A percentile compares a stretch with the other conserved stretches of the same genome.
Conservation (phyloP, 2,329 filamentous ascomycete species). For the Balansia obtecta region DNA sequence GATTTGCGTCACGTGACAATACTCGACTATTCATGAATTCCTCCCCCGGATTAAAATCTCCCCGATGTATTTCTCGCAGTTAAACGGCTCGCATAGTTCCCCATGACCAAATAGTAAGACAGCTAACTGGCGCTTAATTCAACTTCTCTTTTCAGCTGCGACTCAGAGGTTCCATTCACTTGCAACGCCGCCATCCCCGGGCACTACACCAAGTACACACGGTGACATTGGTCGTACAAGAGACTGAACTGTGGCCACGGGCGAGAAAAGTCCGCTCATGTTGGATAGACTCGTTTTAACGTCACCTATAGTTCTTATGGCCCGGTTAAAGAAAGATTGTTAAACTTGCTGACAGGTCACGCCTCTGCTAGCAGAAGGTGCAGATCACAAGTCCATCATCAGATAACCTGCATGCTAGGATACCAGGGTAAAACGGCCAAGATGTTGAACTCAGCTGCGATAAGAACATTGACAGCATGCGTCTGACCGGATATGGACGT, state of each 20-base stretch:
- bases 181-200: not conserved
- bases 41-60: constrained; percentile 8
- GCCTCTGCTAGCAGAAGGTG: no score
- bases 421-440: rapidly evolving
- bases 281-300: no score
- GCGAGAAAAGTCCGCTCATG: not conserved
- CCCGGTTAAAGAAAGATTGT: not conserved
- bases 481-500: constrained; percentile 11
- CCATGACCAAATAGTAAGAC: no score
- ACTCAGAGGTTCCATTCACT: constrained; percentile 7
- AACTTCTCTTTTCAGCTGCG: no score
- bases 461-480: constrained; percentile 8
- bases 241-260: not conserved
- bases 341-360: no score
- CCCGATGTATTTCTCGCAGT: no score
- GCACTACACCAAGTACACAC: no score
- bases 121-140: no score
- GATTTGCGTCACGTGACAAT: no score
- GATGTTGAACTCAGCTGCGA: not conserved
- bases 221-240: not conserved
- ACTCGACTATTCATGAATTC: constrained; percentile 16
- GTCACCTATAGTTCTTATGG: not conserved
- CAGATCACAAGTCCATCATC: constrained; percentile 9
- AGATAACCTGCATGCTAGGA: rapidly evolving
- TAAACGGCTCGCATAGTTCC: no score